A percentile compares a stretch with the other conserved stretches of the same genome.
phyloP scores from a whole-genome alignment of 306 rosid species.

The Inga leiocalycina region DNA sequence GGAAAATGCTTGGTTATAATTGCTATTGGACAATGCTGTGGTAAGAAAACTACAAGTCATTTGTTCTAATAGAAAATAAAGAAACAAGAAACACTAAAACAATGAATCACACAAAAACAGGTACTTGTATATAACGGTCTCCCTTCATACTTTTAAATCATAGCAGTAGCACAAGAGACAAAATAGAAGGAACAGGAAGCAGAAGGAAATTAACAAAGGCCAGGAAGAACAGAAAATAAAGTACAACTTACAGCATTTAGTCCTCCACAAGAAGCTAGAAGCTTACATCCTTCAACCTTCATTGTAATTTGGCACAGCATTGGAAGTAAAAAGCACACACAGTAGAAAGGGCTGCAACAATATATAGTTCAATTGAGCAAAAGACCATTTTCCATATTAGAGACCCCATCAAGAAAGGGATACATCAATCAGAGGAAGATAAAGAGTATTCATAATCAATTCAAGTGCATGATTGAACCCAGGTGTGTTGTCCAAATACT shows the following conservation, averaged over 20 bases:
- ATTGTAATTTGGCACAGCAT: conserved; percentile 81
- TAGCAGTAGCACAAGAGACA: neutral
- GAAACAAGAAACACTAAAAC: neutral
- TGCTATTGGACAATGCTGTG: neutral
- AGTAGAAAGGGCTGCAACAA: conserved; percentile 75
- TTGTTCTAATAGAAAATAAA: neutral
- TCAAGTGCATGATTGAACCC: neutral
- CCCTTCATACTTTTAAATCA: conserved; percentile 18
- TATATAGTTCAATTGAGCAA: conserved; percentile 33
- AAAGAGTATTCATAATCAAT: neutral
- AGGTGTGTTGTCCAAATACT: neutral
- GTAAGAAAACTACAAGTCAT: neutral
- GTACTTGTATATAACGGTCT: neutral
- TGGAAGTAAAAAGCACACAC: conserved; percentile 87
- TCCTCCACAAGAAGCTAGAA: conserved; percentile 71
- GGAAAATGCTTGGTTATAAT: neutral
- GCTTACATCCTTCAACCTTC: conserved; percentile 73
- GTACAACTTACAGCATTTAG: conserved; percentile 67
- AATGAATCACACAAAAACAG: conserved; percentile 1
- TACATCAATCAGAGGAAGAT: neutral
- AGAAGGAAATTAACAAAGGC: neutral
- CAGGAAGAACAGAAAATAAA: conserved; percentile 3
- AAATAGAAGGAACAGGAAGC: neutral
- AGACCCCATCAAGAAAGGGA: neutral
- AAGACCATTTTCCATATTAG: conserved; percentile 22